Conservation (phyloP, 805 yeast species). For the Wickerhamiella shivajii region DNA sequence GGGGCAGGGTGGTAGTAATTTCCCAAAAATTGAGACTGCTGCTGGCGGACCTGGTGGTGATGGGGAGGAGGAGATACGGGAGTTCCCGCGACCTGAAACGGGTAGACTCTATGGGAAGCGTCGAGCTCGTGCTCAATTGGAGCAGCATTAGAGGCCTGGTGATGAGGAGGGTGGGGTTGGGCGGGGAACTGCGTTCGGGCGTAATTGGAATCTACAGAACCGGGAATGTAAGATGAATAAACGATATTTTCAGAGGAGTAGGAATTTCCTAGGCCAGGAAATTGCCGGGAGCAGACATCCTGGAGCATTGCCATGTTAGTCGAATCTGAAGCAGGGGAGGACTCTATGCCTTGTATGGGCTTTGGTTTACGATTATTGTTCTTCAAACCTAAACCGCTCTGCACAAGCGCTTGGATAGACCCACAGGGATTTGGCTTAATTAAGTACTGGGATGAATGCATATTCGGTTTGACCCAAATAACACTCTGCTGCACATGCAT, state of each 20-base stretch:
- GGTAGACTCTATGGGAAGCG: constrained; percentile 1
- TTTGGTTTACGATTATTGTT: not conserved
- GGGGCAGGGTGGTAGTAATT: not conserved
- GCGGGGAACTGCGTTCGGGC: not conserved
- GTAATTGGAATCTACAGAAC: not conserved
- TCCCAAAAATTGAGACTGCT: not conserved
- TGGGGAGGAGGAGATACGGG: not conserved
- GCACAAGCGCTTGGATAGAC: not conserved
- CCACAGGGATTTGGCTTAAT: not conserved
- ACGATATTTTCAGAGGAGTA: constrained; percentile 1
- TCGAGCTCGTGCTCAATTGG: not conserved
- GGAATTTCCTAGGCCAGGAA: constrained; percentile 1
- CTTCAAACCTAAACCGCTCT: not conserved
- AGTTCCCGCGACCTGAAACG: no score
- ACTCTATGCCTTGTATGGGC: not conserved
- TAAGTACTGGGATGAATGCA: no score
- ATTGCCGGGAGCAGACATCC: constrained; percentile 6
- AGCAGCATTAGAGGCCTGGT: not conserved
- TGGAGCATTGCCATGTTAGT: constrained; percentile 5
- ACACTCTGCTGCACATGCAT: constrained; percentile 1
- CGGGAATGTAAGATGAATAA: not conserved
- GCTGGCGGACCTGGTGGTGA: not conserved
- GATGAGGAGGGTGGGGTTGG: constrained; percentile 4
- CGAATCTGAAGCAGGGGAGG: not conserved
- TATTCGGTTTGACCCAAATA: no score